Evolutionary conservation across 78 protist genomes (phyloP).

Genomic region (Tieghemostelium lacteum): DNA sequence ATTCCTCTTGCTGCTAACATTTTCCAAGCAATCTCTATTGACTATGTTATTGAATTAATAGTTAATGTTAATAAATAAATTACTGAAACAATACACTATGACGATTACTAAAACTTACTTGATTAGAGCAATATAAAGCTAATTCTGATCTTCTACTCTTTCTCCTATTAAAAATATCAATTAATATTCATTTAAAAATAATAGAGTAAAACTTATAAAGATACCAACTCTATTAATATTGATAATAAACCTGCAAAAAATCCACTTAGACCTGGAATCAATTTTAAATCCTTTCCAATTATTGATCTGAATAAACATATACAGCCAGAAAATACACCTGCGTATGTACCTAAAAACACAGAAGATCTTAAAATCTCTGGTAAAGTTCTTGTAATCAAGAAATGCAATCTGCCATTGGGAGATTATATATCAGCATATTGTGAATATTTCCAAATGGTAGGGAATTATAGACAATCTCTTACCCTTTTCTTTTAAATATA

Average conservation of each 20-base stretch:
- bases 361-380: slow-evolving; percentile 76
- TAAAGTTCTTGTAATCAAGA: slow-evolving; percentile 35
- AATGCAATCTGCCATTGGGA: neutral
- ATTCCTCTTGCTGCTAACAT: slow-evolving; percentile 51
- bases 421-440: neutral
- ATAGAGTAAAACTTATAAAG: no score
- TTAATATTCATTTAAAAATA: slow-evolving; percentile 6
- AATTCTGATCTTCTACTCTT: slow-evolving; percentile 78
- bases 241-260: slow-evolving; percentile 72
- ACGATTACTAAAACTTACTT: neutral
- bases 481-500: slow-evolving; percentile 74
- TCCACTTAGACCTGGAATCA: slow-evolving; percentile 49
- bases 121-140: slow-evolving; percentile 66
- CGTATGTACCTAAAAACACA: slow-evolving; percentile 68
- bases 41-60: neutral
- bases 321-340: slow-evolving; percentile 44
- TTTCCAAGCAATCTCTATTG: slow-evolving; percentile 69
- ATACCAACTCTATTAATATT: slow-evolving; percentile 74
- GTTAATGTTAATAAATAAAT: no score
- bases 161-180: slow-evolving; percentile 1
- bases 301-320: slow-evolving; percentile 59
- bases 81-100: no score
- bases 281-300: slow-evolving; percentile 36
- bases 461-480: neutral
- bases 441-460: neutral